These are phyloP conservation scores for Mucuna pruriens DNA, from an alignment of 306 rosid genomes.

Conservation along the genomic window DNA sequence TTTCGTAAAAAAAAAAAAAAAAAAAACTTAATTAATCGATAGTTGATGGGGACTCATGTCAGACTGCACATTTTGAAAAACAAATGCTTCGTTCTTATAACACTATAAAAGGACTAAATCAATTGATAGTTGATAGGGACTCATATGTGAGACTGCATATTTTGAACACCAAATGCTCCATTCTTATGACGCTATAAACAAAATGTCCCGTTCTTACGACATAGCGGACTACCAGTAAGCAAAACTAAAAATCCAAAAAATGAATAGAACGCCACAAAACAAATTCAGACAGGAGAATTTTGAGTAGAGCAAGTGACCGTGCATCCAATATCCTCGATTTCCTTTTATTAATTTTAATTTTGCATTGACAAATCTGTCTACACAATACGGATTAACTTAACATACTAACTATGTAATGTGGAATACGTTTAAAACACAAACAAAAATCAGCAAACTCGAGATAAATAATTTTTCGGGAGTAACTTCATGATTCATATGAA, in stretches of 20 bases:
- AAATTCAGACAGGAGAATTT: neutral
- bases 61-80: too few relatives aligned
- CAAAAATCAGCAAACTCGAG: neutral
- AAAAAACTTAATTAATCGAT: too few relatives aligned
- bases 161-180: neutral
- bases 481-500: neutral
- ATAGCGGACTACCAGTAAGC: neutral
- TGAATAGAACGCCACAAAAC: conserved; percentile 5
- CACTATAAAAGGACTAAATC: neutral
- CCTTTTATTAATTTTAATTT: neutral
- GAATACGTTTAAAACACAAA: neutral
- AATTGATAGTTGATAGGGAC: neutral
- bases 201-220: neutral
- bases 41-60: too few relatives aligned
- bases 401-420: neutral
- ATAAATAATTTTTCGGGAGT: neutral
- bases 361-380: neutral
- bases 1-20: neutral
- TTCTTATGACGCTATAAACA: neutral
- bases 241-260: neutral
- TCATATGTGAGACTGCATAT: neutral
- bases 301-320: neutral
- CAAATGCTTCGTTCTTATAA: too few relatives aligned
- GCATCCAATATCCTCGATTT: conserved; percentile 13
- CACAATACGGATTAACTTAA: neutral